Evolutionary conservation across 1,284 basidiomycete genomes (phyloP), one percentile per base, ranked within the genome.

Genomic region (Austropuccinia psidii): DNA sequence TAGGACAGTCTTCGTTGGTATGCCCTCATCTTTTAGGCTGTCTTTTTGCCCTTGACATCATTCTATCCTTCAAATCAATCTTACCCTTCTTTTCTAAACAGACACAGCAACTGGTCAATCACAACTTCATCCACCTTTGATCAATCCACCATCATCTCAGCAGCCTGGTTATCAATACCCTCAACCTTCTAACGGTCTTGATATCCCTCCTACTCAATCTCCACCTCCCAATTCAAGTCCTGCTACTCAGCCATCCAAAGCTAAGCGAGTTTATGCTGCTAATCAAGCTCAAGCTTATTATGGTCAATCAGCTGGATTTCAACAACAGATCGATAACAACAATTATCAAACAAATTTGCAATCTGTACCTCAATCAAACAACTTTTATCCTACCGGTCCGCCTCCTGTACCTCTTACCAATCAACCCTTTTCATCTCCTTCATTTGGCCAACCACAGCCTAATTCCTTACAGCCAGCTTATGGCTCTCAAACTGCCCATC

Each of bases 261-360:
- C 45, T 31, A 72, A 72, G 45, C 57, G 69, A 29, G 69, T 62
- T 37, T 72, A 72, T 62, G 43, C 69, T 54, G 57, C 58, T 50
- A 72, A 72, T 21, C 69, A 72, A 37, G 57, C 69, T 33, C 69
- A 72, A 52, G 69, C 69, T 41, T 72, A 72, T 33, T 72, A 61
- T n/a, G 69, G 69, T 15, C 54, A 57, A 24, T 52, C 39, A 33
- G 69, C 57, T 24, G 43, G 37, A 13, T n/a, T 39, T 19, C 49
- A 15, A 13, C 43, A 29, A 15, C 67, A 54, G 33, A 50, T 39
- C 33, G 69, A 52, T 52, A 52, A 61, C 37, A 37, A 50, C 21
- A n/a, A 43, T 24, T 61, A 72, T 19, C 69, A 67, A 27, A 19
- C 47, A 43, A 43, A n/a, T n/a, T n/a, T n/a, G 55, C 41, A 33